These are phyloP conservation scores for Zopfochytrium polystomum DNA, from an alignment of 371 early-diverging fungal genomes.

Conservation along the genomic window DNA sequence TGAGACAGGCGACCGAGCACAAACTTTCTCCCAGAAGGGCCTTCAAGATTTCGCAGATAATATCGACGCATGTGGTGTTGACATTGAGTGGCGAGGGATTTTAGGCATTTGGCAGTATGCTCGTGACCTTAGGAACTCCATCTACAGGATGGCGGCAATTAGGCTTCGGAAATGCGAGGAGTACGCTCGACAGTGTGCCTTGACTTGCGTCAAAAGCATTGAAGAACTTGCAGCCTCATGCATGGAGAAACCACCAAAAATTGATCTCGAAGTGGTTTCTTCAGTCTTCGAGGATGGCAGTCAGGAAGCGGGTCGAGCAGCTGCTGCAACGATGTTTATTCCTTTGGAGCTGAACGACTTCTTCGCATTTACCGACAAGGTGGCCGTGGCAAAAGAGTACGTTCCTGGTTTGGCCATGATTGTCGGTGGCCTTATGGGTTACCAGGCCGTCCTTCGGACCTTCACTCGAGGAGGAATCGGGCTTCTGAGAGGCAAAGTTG, in stretches of 20 bases:
- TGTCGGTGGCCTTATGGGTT: constrained; percentile 39
- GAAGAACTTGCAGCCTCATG: constrained; percentile 56
- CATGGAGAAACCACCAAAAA: constrained; percentile 40
- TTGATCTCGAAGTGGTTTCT: constrained; percentile 45
- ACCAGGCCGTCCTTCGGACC: constrained; percentile 33
- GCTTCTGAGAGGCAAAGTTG: constrained; percentile 23
- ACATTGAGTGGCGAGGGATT: constrained; percentile 76
- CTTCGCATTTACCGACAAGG: constrained; percentile 66
- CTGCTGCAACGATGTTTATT: constrained; percentile 27
- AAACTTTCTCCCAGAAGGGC: constrained; percentile 51
- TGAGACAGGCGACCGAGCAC: constrained; percentile 53
- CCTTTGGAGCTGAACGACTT: constrained; percentile 50
- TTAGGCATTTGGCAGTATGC: constrained; percentile 83
- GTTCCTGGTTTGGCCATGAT: constrained; percentile 41
- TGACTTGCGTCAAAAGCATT: constrained; percentile 59
- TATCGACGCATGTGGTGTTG: constrained; percentile 60
- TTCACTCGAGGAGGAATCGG: constrained; percentile 9
- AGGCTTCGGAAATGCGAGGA: constrained; percentile 55
- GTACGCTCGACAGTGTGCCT: constrained; percentile 63
- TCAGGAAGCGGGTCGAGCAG: constrained; percentile 24
- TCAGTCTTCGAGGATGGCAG: constrained; percentile 43
- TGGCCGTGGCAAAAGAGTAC: constrained; percentile 56
- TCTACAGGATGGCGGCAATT: constrained; percentile 32
- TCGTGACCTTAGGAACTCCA: constrained; percentile 50
- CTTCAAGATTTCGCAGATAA: constrained; percentile 60